phyloP scores from a whole-genome alignment of 495 filamentous ascomycete species.

The Talaromyces nanjingensis region DNA sequence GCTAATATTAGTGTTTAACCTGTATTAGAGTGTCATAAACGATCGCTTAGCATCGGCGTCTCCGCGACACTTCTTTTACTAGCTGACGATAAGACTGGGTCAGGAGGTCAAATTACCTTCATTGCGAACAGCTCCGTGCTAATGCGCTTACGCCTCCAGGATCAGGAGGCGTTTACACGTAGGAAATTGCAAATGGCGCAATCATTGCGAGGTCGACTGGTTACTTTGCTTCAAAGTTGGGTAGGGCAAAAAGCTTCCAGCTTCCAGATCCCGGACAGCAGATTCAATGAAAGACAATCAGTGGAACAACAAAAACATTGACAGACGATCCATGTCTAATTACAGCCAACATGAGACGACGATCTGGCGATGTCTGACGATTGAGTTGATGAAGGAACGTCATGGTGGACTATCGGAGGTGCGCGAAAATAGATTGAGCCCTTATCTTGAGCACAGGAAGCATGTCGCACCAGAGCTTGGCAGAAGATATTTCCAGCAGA shows the following conservation, averaged over 20 bases:
- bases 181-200: neutral
- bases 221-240: neutral
- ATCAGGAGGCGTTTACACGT: neutral
- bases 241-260: neutral
- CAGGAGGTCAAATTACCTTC: neutral
- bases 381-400: neutral
- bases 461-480: neutral
- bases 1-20: neutral
- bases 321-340: neutral
- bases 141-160: neutral
- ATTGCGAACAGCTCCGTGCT: neutral
- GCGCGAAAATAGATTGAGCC: neutral
- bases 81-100: neutral
- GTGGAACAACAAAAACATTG: neutral
- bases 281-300: neutral
- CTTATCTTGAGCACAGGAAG: neutral
- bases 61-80: neutral
- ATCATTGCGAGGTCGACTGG: neutral
- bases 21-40: neutral
- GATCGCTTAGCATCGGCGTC: neutral
- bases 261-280: neutral
- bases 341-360: neutral
- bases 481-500: neutral
- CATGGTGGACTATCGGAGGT: neutral
- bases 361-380: neutral